phyloP scores from a whole-genome alignment of 495 filamentous ascomycete genomes.

The Hypoxylon cercidicola region DNA sequence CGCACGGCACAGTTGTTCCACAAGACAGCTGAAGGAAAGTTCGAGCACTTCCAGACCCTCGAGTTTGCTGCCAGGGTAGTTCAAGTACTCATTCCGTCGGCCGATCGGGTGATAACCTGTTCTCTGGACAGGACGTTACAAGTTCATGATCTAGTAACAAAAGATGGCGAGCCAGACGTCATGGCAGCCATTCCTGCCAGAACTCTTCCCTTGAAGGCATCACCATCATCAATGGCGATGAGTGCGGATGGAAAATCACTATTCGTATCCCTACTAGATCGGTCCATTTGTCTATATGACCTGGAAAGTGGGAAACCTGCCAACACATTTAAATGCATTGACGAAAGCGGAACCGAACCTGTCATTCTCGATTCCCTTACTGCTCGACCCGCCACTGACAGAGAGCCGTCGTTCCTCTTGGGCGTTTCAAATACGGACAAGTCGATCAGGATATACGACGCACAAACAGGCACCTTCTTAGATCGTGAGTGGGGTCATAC shows the following conservation, averaged over 20 bases:
- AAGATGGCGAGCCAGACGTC: constrained; percentile 71
- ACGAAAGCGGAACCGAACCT: constrained; percentile 79
- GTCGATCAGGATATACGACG: constrained; percentile 88
- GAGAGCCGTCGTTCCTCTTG: constrained; percentile 67
- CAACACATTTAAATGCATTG: constrained; percentile 80
- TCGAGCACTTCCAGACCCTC: constrained; percentile 63
- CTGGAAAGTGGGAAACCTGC: constrained; percentile 74
- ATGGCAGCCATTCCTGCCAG: constrained; percentile 79
- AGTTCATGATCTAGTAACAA: constrained; percentile 78
- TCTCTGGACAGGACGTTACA: constrained; percentile 89
- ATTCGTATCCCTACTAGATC: constrained; percentile 82
- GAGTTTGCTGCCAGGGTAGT: constrained; percentile 61
- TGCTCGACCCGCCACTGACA: constrained; percentile 56
- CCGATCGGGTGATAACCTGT: constrained; percentile 78
- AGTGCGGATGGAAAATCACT: constrained; percentile 71
- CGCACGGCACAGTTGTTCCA: constrained; percentile 90
- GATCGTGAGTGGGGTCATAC: constrained; percentile 94
- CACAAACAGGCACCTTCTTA: constrained; percentile 76
- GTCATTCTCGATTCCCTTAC: constrained; percentile 83
- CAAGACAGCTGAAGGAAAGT: constrained; percentile 56
- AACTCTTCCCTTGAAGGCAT: constrained; percentile 83
- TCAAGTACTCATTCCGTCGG: constrained; percentile 58
- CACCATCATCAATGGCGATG: constrained; percentile 83
- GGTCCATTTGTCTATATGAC: constrained; percentile 81
- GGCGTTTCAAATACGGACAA: constrained; percentile 94